A percentile compares a stretch with the other conserved stretches of the same genome.
These are phyloP conservation scores for Fusarium miscanthi DNA, from an alignment of 2,329 filamentous ascomycete species.

Conservation along the genomic window DNA sequence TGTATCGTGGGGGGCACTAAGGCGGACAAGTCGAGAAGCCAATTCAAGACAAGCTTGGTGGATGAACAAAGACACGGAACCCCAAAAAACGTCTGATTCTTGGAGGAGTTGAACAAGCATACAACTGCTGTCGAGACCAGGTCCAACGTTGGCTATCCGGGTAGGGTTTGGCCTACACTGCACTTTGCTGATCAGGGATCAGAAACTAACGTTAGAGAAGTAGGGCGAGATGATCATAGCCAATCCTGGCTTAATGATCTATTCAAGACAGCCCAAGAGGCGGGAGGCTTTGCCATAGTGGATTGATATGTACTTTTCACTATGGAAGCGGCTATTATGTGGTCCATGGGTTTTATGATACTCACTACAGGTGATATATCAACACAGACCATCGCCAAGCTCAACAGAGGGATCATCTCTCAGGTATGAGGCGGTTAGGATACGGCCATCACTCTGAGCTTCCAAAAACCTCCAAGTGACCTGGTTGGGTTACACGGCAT, in stretches of 20 bases:
- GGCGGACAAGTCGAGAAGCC: not conserved
- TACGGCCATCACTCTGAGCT: not conserved
- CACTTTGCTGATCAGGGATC: constrained; percentile 21
- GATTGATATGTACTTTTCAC: not conserved
- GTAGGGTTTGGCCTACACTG: constrained; percentile 6
- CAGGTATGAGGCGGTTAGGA: not conserved
- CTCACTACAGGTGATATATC: constrained; percentile 1
- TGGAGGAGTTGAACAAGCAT: not conserved
- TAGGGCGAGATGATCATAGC: constrained; percentile 10
- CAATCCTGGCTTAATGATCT: constrained; percentile 18
- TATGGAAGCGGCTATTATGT: constrained; percentile 4
- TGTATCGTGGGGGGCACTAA: constrained; percentile 34
- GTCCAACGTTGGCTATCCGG: not conserved
- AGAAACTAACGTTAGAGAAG: constrained; percentile 1
- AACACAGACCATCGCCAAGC: constrained; percentile 3
- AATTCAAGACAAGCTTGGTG: constrained; percentile 21
- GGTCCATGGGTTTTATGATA: not conserved
- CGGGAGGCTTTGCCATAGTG: not conserved
- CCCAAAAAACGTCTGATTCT: constrained; percentile 1
- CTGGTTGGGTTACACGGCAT: constrained; percentile 18
- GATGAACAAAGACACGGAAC: constrained; percentile 1
- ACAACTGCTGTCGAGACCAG: not conserved
- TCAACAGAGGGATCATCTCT: not conserved
- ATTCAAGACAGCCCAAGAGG: constrained; percentile 4
- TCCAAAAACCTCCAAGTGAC: not conserved